Base-by-base conservation (phyloP, 148 eudicot species). In the Suaeda aralocaspica region DNA sequence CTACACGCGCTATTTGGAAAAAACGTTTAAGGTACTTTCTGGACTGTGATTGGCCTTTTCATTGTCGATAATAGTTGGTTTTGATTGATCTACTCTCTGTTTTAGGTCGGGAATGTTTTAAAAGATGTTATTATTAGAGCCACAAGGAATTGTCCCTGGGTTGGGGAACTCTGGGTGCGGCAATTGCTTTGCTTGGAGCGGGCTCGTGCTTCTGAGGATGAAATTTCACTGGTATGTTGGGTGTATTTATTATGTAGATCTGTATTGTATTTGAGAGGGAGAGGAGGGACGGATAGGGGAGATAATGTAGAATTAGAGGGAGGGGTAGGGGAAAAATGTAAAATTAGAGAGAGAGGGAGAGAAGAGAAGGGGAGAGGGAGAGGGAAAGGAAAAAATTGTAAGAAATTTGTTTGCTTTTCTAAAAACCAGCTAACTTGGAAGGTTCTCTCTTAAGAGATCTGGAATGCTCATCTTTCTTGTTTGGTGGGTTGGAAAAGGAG, bases 121-220 rank as follows among this genome's bases (percentile, higher is more conserved):
- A 86, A 76, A 68, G 77, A 83, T 57, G 84, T 75, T 55, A 81
- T 83, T 41, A 60, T 62, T 46, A 82, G 97, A 87, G 97, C 98
- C 53, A 83, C 92, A 44, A 86, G 84, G 72, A 94, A 91, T 80
- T 94, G 97, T 78, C 86, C 98, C 1, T 91, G 97, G 96, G 80
- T 91, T 59, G 97, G 92, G 62, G 96, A 94, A 76, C 77, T 94
- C 15, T 94, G 98, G 98, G 89, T 86, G 77, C 80, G 89, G 64
- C 88, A 81, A 74, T 77, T 94, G 83, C 92, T 91, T 50, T 83
- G 72, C 72, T 89, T 94, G 83, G 98, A 94, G 80, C 87, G 96
- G 13, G 66, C 81, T 71, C 90, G 34, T 78, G 89, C 87, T 82
- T 80, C 88, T 45, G 96, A 91, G 80, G 85, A 91, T 67, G 96